A percentile compares a stretch with the other conserved stretches of the same genome.
Conservation (phyloP, 2,329 filamentous ascomycete species). For the Cercospora sp. region DNA sequence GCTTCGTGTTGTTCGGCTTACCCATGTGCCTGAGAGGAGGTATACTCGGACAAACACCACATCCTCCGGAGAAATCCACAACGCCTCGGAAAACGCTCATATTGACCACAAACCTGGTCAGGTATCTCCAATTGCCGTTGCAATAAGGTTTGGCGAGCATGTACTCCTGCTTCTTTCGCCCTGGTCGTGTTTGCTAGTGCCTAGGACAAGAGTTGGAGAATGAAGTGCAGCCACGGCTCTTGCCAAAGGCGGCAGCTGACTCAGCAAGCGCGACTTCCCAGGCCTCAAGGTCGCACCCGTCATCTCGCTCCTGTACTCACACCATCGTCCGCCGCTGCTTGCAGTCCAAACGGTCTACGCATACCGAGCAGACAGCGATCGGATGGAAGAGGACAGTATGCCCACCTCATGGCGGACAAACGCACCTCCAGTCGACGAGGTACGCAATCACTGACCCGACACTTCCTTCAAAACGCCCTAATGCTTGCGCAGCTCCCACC, state of each 20-base stretch:
- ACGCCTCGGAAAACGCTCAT: not conserved
- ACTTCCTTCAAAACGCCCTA: not conserved
- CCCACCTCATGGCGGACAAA: not conserved
- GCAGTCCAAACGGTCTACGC: not conserved
- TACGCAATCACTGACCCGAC: not conserved
- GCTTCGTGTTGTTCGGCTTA: not conserved
- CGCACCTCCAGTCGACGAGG: not conserved
- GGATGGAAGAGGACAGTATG: not conserved
- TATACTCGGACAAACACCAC: not conserved
- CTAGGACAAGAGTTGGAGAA: not conserved
- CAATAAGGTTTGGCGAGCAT: not conserved
- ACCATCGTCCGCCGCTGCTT: not conserved
- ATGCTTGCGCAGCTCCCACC: not conserved
- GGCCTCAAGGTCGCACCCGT: not conserved
- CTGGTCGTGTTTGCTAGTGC: not conserved
- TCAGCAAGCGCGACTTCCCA: not conserved
- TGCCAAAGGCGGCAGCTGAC: not conserved
- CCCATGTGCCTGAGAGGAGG: not conserved
- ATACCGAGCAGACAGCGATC: not conserved
- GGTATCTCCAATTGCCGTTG: not conserved
- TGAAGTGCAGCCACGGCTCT: not conserved
- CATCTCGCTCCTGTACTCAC: not conserved
- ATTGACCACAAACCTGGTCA: not conserved
- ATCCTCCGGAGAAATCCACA: constrained; percentile 5
- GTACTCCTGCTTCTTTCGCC: not conserved